Conservation (phyloP, 1,284 basidiomycete genomes). For the Cryptococcus hybrid region DNA sequence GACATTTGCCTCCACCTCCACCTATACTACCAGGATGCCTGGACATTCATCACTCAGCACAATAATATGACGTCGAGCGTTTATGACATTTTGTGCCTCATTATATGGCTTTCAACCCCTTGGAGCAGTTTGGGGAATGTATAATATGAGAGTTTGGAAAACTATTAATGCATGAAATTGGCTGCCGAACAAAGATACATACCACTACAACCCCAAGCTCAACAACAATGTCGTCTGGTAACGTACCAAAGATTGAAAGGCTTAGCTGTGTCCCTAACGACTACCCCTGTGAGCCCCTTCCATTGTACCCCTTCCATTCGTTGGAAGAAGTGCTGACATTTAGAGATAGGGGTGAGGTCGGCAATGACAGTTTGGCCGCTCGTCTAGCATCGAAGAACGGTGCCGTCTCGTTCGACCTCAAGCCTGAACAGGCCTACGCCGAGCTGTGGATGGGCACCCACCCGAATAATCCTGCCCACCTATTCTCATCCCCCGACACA, state of each 20-base stretch:
- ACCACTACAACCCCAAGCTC: too few relatives aligned
- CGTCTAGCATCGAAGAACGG: slow-evolving; percentile 24
- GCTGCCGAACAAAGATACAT: too few relatives aligned
- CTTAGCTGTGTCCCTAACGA: not conserved
- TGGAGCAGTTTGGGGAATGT: too few relatives aligned
- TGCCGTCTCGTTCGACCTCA: slow-evolving; percentile 18
- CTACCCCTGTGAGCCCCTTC: not conserved
- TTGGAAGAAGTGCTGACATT: not conserved
- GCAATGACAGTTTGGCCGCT: slow-evolving; percentile 26
- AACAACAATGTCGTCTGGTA: not conserved
- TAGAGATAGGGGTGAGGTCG: slow-evolving; percentile 29
- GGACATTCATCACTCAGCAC: too few relatives aligned
- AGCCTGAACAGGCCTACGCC: slow-evolving; percentile 28
- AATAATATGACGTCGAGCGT: too few relatives aligned
- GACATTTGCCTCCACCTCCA: too few relatives aligned
- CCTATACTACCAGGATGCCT: too few relatives aligned
- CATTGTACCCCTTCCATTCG: not conserved
- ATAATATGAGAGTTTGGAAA: too few relatives aligned
- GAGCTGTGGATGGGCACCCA: slow-evolving; percentile 44
- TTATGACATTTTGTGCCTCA: too few relatives aligned
- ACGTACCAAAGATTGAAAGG: not conserved
- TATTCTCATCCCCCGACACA: slow-evolving; percentile 14
- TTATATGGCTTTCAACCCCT: too few relatives aligned
- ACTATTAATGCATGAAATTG: too few relatives aligned
- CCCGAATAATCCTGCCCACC: slow-evolving; percentile 29